Base-by-base conservation (phyloP, 371 early-diverging fungal species). In the Apophysomyces ossiformis region DNA sequence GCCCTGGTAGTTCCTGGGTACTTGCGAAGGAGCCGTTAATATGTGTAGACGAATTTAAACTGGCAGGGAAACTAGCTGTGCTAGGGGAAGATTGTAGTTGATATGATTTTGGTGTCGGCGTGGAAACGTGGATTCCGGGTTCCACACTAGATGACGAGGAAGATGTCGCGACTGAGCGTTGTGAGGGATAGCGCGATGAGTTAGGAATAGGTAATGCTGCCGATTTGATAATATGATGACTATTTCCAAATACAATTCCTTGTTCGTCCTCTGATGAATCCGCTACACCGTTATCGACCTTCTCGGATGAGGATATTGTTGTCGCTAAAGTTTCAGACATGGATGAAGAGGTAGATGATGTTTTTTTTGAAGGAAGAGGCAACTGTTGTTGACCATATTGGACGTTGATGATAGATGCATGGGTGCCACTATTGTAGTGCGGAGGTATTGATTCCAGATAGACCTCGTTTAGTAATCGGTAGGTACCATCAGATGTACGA, bases 401-500 rank as follows among this genome's bases (percentile, higher is more conserved):
- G 58, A 37, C 18, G 41, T 36, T 8, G 54, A 41, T 15, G 58
- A 41, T 46, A 41, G 43, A 44, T 32, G 57, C 45, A 41, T 16
- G 57, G 38, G 86, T 84, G 37, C 85, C 85, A 37, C 76, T 83
- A 18, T 77, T 70, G 44, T 77, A 80, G 46, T 83, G 83, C 6
- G 86, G 84, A 58, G 73, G 75, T 38, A 84, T 77, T 26, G 84
- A 76, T 37, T 83, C 81, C 50, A 76, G 65, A 60, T 72, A 75
- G 32, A 84, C 78, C 59, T 84, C 85, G 69, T 84, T 81, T 26
- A 72, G 69, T 37, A 88, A 70, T 37, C 74, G 76, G 60, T 85
- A 88, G 26, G 68, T 73, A 9, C 88, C 88, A 64, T 88, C 88
- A 16, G 86, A 82, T 15, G 86, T 82, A 47, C 77, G 74, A 65